These are phyloP conservation scores for Xerocomellus dryophilus DNA, from an alignment of 768 basidiomycete species.

Conservation along the genomic window DNA sequence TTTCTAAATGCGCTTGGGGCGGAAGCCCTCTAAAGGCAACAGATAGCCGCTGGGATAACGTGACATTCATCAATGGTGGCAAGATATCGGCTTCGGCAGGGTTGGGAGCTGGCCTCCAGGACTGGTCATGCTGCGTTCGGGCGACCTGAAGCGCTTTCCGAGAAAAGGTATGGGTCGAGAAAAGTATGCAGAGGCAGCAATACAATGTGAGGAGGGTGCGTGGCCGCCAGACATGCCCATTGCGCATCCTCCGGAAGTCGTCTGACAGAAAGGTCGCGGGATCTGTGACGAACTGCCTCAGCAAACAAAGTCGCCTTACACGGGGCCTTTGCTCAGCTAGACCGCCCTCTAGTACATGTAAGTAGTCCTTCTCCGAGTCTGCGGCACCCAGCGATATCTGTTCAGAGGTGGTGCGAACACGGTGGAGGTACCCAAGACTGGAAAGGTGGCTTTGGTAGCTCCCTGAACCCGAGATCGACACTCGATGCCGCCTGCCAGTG, in stretches of 20 bases:
- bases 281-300: constrained; percentile 27
- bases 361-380: constrained; percentile 8
- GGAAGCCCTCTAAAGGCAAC: constrained; percentile 33
- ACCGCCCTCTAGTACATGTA: constrained; percentile 17
- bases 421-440: constrained; percentile 41
- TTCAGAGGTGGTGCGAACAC: constrained; percentile 30
- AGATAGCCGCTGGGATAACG: constrained; percentile 35
- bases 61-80: constrained; percentile 29
- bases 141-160: constrained; percentile 1
- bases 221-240: constrained; percentile 25
- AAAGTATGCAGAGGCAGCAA: constrained; percentile 40
- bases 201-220: constrained; percentile 39
- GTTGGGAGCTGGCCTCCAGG: not conserved
- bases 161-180: constrained; percentile 30
- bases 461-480: constrained; percentile 35
- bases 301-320: constrained; percentile 23
- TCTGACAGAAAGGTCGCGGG: constrained; percentile 24
- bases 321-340: constrained; percentile 15
- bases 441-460: constrained; percentile 49
- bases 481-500: constrained; percentile 14
- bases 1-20: constrained; percentile 31
- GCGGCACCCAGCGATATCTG: constrained; percentile 12
- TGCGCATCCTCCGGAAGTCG: constrained; percentile 24
- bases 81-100: not conserved
- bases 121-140: not conserved